Percentiles rank a stretch among this genome's conserved stretches.
These are phyloP conservation scores for Chrysochromulina parva DNA, from an alignment of 78 protist genomes.

Conservation along the genomic window DNA sequence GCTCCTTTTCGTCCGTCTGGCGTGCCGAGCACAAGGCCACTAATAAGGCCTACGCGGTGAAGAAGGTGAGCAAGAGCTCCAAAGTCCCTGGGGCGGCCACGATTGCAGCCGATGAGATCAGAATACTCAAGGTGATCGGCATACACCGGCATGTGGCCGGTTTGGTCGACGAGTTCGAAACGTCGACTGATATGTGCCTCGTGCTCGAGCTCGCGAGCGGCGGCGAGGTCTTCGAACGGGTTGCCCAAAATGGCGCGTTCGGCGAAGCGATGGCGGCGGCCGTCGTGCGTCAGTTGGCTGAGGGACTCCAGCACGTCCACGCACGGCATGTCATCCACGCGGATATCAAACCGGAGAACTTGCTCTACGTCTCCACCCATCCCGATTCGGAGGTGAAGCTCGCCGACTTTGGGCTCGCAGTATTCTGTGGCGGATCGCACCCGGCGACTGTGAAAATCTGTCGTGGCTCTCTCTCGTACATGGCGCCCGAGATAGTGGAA, in stretches of 20 bases:
- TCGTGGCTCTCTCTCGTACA: not conserved
- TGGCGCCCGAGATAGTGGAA: not conserved
- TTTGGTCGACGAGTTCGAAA: not conserved
- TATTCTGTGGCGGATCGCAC: not conserved
- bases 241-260: not conserved
- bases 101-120: no score
- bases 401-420: conserved; percentile 18
- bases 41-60: no score
- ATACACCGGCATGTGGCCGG: no score
- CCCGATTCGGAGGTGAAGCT: not conserved
- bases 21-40: no score
- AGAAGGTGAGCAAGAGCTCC: no score
- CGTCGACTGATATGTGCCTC: not conserved
- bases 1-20: no score
- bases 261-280: not conserved
- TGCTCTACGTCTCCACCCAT: not conserved
- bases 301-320: not conserved
- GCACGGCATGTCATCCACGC: not conserved
- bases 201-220: not conserved
- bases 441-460: not conserved
- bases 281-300: not conserved
- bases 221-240: conserved; percentile 39
- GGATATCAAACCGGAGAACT: conserved; percentile 41
- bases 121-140: no score
- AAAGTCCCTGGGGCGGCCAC: no score